A percentile compares a stretch with the other conserved stretches of the same genome.
Evolutionary conservation across 768 basidiomycete genomes (phyloP).

Genomic region (Mycena haematopus): DNA sequence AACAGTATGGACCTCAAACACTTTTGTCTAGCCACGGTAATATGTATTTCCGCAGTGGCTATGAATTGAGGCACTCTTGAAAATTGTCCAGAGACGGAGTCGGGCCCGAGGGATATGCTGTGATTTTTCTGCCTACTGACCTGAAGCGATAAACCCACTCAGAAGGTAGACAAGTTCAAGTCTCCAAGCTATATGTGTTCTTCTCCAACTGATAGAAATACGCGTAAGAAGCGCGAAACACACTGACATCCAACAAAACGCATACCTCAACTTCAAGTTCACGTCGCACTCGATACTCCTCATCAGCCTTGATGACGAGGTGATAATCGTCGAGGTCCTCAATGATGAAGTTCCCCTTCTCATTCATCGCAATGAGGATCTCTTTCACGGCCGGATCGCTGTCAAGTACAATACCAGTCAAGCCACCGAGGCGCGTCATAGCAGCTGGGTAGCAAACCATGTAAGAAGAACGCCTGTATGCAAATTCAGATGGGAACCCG

Average conservation of each 20-base stretch:
- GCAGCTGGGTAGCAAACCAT: conserved; percentile 14
- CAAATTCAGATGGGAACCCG: not conserved
- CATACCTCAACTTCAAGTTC: conserved; percentile 80
- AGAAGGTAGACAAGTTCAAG: conserved; percentile 12
- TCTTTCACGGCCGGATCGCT: conserved; percentile 93
- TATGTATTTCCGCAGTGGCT: too few species aligned
- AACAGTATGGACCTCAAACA: too few species aligned
- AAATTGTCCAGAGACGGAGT: too few species aligned
- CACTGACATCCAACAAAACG: conserved; percentile 9
- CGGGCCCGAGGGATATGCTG: too few species aligned
- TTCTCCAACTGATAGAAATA: conserved; percentile 80
- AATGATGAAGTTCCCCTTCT: conserved; percentile 81
- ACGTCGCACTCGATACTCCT: conserved; percentile 73
- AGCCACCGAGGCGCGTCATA: not conserved
- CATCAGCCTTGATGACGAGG: conserved; percentile 82
- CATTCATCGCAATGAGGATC: conserved; percentile 83
- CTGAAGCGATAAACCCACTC: not conserved
- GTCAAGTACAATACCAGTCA: not conserved
- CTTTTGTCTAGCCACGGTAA: too few species aligned
- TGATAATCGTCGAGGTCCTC: conserved; percentile 88
- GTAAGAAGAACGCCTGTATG: conserved; percentile 22
- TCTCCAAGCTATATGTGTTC: conserved; percentile 81
- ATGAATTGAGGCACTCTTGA: too few species aligned
- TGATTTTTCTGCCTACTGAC: too few species aligned
- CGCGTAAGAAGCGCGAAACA: conserved; percentile 11